Conservation (phyloP, 129 eudicot genomes). For the Centaurea solstitialis region DNA sequence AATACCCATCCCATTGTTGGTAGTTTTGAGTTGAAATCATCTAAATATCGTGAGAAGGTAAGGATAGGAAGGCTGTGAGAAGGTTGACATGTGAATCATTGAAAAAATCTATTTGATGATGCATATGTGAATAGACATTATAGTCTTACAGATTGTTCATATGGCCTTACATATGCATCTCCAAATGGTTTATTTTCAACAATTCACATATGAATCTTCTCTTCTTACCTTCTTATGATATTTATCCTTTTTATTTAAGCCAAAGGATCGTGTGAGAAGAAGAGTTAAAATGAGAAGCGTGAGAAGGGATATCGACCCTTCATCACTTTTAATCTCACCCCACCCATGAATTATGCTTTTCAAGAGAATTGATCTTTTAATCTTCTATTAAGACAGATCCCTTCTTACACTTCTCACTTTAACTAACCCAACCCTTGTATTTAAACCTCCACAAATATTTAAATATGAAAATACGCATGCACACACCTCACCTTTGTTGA, state of each 20-base stretch:
- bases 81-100: background rate
- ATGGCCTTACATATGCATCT: background rate
- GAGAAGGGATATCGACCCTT: no score
- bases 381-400: no score
- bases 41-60: background rate
- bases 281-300: no score
- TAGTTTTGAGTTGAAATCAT: slow-evolving; percentile 1
- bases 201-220: background rate
- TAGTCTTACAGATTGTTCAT: background rate
- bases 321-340: no score
- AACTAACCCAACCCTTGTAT: no score
- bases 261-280: no score
- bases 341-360: no score
- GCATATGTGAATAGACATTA: background rate
- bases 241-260: no score
- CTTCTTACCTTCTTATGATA: background rate
- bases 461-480: background rate
- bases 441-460: no score
- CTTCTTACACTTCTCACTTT: no score
- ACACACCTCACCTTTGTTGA: background rate
- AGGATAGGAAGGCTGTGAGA: background rate
- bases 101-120: background rate
- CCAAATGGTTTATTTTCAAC: background rate
- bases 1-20: background rate
- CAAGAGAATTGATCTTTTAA: no score